Percentiles rank a stretch among this genome's conserved stretches.
Evolutionary conservation across 768 basidiomycete genomes (phyloP).

Genomic region (Tulasnella sp.): DNA sequence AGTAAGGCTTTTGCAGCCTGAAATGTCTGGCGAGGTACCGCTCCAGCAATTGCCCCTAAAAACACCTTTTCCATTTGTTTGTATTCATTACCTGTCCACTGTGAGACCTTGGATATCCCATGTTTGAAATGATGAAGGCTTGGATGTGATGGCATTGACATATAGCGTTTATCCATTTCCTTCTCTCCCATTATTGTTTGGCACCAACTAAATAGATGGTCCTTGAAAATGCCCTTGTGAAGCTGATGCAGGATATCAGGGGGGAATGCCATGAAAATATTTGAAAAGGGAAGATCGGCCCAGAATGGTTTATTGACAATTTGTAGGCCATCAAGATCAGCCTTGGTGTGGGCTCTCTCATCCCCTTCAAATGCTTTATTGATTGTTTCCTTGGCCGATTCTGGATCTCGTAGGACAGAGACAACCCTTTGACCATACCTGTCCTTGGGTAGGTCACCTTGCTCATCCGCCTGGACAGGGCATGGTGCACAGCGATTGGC

Average conservation of each 20-base stretch:
- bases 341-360: background rate
- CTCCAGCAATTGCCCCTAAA: slow-evolving; percentile 13
- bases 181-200: background rate
- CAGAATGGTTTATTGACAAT: slow-evolving; percentile 22
- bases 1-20: slow-evolving; percentile 15
- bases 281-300: slow-evolving; percentile 14
- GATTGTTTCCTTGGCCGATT: background rate
- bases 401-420: background rate
- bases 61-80: slow-evolving; percentile 30
- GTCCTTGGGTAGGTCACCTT: slow-evolving; percentile 27
- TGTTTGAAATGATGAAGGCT: slow-evolving; percentile 1
- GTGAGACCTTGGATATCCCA: slow-evolving; percentile 15
- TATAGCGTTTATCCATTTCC: slow-evolving; percentile 20
- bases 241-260: slow-evolving; percentile 28
- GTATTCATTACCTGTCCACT: slow-evolving; percentile 26
- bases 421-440: background rate
- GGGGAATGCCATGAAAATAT: slow-evolving; percentile 24
- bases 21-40: background rate
- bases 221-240: slow-evolving; percentile 28
- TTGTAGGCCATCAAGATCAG: background rate
- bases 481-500: slow-evolving; percentile 32
- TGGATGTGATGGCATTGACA: slow-evolving; percentile 11
- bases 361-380: background rate
- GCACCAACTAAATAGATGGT: slow-evolving; percentile 27
- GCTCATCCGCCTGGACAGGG: slow-evolving; percentile 14